phyloP scores from a whole-genome alignment of 257 asterid genomes.

The Misopates orontium region DNA sequence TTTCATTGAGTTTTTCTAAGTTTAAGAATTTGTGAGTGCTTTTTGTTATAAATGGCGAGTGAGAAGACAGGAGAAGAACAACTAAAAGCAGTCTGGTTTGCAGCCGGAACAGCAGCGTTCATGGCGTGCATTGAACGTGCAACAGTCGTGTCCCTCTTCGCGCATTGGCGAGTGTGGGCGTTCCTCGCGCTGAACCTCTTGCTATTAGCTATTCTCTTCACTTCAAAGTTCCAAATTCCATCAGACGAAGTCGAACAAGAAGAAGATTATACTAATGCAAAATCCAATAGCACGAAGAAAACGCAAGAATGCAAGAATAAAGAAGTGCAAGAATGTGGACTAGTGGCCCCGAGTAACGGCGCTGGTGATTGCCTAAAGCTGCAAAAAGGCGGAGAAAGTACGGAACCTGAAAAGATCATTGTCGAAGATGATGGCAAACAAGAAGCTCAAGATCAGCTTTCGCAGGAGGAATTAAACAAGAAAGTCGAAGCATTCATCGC shows the following conservation, averaged over 20 bases:
- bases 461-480: slow-evolving; percentile 77
- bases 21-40: background rate
- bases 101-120: slow-evolving; percentile 83
- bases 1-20: background rate
- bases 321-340: background rate
- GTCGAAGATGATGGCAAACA: slow-evolving; percentile 21
- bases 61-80: slow-evolving; percentile 46
- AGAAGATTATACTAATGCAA: slow-evolving; percentile 13
- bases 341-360: background rate
- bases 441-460: slow-evolving; percentile 45
- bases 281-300: slow-evolving; percentile 23
- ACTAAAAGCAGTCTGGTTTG: slow-evolving; percentile 75
- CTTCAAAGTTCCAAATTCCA: slow-evolving; percentile 46
- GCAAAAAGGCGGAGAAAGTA: background rate
- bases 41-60: slow-evolving; percentile 28
- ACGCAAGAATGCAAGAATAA: slow-evolving; percentile 20
- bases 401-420: background rate
- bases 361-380: slow-evolving; percentile 6
- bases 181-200: slow-evolving; percentile 83
- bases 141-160: slow-evolving; percentile 54
- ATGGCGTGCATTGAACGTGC: slow-evolving; percentile 80
- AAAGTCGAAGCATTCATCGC: slow-evolving; percentile 88
- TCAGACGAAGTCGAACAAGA: slow-evolving; percentile 23
- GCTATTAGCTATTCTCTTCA: slow-evolving; percentile 80
- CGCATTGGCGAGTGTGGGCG: slow-evolving; percentile 79